Evolutionary conservation across 176 grass and related monocot species (phyloP).

Genomic region (Puccinellia tenuiflora): DNA sequence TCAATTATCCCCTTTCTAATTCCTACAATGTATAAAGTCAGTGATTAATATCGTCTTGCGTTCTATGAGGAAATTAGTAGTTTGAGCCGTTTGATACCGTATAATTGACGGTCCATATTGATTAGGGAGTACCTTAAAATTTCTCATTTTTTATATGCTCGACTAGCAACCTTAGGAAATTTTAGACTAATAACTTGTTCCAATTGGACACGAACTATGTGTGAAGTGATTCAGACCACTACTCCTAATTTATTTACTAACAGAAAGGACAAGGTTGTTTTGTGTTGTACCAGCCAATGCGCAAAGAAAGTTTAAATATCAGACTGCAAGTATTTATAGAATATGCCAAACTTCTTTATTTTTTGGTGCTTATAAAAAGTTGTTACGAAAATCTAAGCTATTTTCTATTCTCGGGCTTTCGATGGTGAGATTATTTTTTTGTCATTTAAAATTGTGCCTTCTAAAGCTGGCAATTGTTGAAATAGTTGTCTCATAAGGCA

Average conservation of each 20-base stretch:
- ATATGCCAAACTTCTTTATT: neutral
- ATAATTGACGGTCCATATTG: no score
- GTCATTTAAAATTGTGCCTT: no score
- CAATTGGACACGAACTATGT: neutral
- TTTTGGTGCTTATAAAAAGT: neutral
- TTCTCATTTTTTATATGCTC: neutral
- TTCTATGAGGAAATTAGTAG: no score
- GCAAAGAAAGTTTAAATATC: neutral
- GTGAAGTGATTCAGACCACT: neutral
- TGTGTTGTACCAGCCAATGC: neutral
- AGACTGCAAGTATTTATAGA: neutral
- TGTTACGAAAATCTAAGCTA: neutral
- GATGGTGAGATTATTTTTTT: no score
- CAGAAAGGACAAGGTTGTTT: neutral
- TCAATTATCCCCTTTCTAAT: no score
- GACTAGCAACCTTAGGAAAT: neutral
- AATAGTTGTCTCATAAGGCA: no score
- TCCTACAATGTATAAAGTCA: no score
- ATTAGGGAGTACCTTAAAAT: no score
- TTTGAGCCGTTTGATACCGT: no score
- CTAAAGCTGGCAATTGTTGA: no score
- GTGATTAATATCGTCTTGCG: no score
- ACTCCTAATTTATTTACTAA: neutral
- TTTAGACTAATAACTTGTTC: constrained; percentile 14
- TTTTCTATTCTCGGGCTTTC: neutral